These are phyloP conservation scores for Oryza coarctata DNA, from an alignment of 176 grass and related monocot species.

Conservation along the genomic window DNA sequence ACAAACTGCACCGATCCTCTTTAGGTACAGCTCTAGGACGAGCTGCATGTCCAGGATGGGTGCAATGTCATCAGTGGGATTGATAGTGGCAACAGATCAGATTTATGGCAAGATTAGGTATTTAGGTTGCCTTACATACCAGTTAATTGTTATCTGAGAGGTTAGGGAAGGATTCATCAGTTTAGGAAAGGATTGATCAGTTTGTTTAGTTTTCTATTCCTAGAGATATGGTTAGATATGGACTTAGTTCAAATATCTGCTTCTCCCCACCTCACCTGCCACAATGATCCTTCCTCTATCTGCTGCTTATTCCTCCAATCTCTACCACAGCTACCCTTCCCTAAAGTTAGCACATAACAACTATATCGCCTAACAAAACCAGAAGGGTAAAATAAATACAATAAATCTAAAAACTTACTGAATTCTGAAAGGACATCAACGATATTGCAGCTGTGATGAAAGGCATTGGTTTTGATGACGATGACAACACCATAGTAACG, in stretches of 20 bases:
- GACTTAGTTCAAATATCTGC: neutral
- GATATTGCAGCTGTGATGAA: conserved; percentile 61
- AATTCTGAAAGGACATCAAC: conserved; percentile 52
- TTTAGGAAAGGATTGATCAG: no score
- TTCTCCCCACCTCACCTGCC: neutral
- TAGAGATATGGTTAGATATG: neutral
- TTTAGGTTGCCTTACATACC: neutral
- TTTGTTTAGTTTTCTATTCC: neutral
- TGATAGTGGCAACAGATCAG: neutral
- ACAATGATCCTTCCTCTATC: neutral
- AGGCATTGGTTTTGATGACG: conserved; percentile 71
- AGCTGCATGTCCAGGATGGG: no score
- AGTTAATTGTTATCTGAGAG: neutral
- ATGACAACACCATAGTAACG: conserved; percentile 73
- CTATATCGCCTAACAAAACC: neutral
- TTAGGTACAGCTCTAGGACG: no score
- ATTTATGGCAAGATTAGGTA: neutral
- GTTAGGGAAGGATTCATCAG: no score
- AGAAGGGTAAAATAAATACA: neutral
- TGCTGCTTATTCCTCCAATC: neutral
- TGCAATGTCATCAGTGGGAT: no score
- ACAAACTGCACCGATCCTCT: neutral
- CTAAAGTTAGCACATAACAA: conserved; percentile 1
- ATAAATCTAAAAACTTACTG: conserved; percentile 50
- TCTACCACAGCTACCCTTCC: neutral